Evolutionary conservation across 306 rosid genomes (phyloP), one percentile per base, ranked within the genome.

Genomic region (Ziziphus jujuba): DNA sequence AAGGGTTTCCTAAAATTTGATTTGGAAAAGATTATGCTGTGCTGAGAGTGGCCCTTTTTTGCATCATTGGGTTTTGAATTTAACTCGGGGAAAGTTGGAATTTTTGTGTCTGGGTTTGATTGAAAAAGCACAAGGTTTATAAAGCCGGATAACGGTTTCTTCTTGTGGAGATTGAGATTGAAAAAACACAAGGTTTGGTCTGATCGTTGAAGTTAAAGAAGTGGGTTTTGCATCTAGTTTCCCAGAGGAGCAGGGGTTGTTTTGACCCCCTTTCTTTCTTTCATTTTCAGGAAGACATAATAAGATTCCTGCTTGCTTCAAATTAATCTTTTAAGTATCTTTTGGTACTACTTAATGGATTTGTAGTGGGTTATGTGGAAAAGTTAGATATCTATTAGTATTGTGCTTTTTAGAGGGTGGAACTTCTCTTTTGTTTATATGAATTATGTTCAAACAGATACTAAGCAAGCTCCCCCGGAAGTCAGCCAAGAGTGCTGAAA

Each of bases 391-490:
- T 43, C 38, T 40, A 19, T 43, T 25, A 40, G 59, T 72, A 25
- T 57, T 65, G 68, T 71, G 59, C 28, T 59, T 34, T 59, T 53
- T 55, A 28, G 47, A 36, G 66, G 79, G 56, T 61, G 67, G 47
- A 59, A 5, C 25, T 56, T 66, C 25, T 55, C 45, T 40, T 56
- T 77, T 75, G 14, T 59, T 50, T 78, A 67, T 68, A 19, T 73
- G 79, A 83, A 80, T 67, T 62, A 85, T 88, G 95, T 82, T 88
- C 65, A 88, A 72, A 50, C 71, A 85, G 87, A 75, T 88, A 49
- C 61, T 88, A 5, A 71, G 73, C 63, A 88, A 85, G 79, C 85
- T 88, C 56, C 85, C 89, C 65, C 54, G 78, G 60, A 88, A 88
- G 81, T 81, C 89, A 33, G 76, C 87, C 13, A 84, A 82, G 85